These are phyloP conservation scores for Trichosporon asahii DNA, from an alignment of 1,284 basidiomycete species.

Conservation along the genomic window DNA sequence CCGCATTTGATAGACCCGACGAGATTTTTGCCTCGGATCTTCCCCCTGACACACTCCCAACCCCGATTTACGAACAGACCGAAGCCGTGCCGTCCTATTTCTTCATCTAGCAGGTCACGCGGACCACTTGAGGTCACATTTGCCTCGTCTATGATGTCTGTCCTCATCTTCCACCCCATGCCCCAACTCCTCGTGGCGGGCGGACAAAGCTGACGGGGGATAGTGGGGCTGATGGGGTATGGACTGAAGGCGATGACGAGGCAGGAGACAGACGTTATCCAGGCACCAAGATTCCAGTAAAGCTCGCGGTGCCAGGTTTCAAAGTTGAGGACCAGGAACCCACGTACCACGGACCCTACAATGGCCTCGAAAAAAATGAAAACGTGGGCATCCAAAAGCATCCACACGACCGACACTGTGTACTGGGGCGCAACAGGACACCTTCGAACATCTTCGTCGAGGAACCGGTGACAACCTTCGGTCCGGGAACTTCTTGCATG, in stretches of 20 bases:
- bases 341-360: conserved; percentile 1
- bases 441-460: background rate
- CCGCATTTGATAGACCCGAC: no score
- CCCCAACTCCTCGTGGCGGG: background rate
- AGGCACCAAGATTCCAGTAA: conserved; percentile 9
- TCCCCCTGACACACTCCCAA: background rate
- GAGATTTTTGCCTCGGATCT: background rate
- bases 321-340: background rate
- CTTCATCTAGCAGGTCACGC: background rate
- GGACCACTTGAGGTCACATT: background rate
- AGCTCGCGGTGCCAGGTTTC: background rate
- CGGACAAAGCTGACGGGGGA: background rate
- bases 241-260: background rate
- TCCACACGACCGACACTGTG: background rate
- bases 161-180: background rate
- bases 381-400: conserved; percentile 6
- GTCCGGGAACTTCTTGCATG: background rate
- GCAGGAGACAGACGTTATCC: background rate
- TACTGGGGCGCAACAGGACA: no score
- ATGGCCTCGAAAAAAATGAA: background rate
- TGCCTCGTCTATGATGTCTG: background rate
- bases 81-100: background rate
- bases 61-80: background rate
- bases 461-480: background rate
- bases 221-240: background rate